Base-by-base conservation (phyloP, 2,329 filamentous ascomycete genomes). In the Sporothrix humicola region DNA sequence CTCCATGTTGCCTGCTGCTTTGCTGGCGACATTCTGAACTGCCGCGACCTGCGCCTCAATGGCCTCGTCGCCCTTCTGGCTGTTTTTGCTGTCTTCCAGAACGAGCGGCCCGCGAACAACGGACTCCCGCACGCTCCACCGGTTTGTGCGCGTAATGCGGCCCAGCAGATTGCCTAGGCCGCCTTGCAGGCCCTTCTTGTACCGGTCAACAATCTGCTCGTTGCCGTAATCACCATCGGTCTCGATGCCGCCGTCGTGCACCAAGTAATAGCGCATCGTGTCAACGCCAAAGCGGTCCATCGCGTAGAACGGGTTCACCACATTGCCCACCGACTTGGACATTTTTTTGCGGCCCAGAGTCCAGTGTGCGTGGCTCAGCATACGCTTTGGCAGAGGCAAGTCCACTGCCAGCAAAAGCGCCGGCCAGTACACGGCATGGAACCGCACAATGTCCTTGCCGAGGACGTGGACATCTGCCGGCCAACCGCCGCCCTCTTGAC, bases 381-480 rank as follows among this genome's bases (percentile, higher is more conserved):
- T 88, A 76, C 90, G 90, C 79, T 90, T 91, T 0, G 96, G 94
- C 0, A 93, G 84, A 0, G 93, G 92, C 4, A 98, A 85, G 70
- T 91, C 90, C 15, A 98, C 85, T 1, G 96, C 95, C 87, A 99
- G 92, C 17, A 99, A 89, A 77, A 99, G 92, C 3, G 96, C 96
- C 0, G 96, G 96, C 96, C 97, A 99, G 85, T 99, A 99, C 66
- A 99, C 91, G 81, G 93, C 95, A 81, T 99, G 97, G 82, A 99
- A 99, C 20, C 94, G 92, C 73, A 97, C 86, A 77, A 99, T 99
- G 81, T 99, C 96, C 82, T 99, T 99, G 68, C 96, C 96, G 72
- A 99, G 91, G 37, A 99, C 90, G 63, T 99, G 96, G 20, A 96
- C 87, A 81, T 99, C 91, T 9, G 94, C 93, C 4, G 96, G 96